phyloP scores from a whole-genome alignment of 257 asterid species.

The Solanum habrochaites region DNA sequence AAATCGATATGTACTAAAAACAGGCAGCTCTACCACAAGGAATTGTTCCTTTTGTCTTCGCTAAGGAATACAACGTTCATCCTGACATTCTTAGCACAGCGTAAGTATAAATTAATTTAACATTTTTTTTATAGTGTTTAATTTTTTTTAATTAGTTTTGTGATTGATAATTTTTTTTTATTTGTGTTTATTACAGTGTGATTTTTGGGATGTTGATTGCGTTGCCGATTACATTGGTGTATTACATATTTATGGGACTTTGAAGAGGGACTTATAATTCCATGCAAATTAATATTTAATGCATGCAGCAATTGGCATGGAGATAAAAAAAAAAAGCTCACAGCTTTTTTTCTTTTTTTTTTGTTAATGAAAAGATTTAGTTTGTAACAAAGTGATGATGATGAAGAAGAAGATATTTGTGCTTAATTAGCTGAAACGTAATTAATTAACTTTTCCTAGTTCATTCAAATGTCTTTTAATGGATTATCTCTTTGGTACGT shows the following conservation, averaged over 20 bases:
- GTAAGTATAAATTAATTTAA: slow-evolving; percentile 6
- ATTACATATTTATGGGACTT: slow-evolving; percentile 38
- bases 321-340: not conserved
- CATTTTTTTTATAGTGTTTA: not conserved
- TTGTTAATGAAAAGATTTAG: not conserved
- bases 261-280: not conserved
- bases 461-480: not conserved
- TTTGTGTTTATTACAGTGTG: slow-evolving; percentile 10
- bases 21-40: slow-evolving; percentile 50
- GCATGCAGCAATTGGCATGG: not conserved
- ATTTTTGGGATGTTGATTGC: slow-evolving; percentile 44
- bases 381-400: not conserved
- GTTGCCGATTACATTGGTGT: slow-evolving; percentile 32
- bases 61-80: slow-evolving; percentile 41
- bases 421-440: not conserved
- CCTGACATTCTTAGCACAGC: slow-evolving; percentile 39
- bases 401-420: not conserved
- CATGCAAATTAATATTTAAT: not conserved
- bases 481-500: slow-evolving; percentile 9
- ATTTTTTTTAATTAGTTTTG: not conserved
- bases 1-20: not conserved
- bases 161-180: not conserved
- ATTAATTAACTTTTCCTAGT: not conserved
- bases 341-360: not conserved
- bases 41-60: slow-evolving; percentile 43